phyloP scores from a whole-genome alignment of 306 rosid genomes.

The Mucuna pruriens region DNA sequence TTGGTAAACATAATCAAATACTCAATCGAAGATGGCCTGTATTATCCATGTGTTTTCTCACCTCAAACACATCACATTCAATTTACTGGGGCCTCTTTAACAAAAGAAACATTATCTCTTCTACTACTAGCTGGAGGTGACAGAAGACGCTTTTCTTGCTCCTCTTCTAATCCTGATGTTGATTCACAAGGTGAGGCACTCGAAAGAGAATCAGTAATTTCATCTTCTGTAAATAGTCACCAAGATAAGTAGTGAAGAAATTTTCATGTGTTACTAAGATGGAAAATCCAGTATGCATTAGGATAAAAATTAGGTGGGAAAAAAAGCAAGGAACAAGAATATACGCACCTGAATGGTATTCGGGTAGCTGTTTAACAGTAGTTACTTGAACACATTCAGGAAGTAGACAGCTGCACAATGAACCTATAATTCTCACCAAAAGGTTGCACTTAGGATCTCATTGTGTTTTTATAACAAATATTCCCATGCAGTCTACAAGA shows the following conservation, averaged over 20 bases:
- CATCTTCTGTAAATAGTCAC: conserved; percentile 63
- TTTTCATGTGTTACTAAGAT: conserved; percentile 29
- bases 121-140: conserved; percentile 46
- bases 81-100: conserved; percentile 54
- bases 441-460: neutral
- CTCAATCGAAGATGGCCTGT: neutral
- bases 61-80: neutral
- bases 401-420: conserved; percentile 85
- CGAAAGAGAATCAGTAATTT: conserved; percentile 56
- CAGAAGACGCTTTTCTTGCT: conserved; percentile 66
- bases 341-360: conserved; percentile 76
- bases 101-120: conserved; percentile 55
- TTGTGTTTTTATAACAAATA: neutral
- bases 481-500: neutral
- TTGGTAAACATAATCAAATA: neutral
- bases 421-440: conserved; percentile 62
- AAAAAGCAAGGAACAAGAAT: neutral
- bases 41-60: conserved; percentile 5
- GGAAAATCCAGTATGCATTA: neutral
- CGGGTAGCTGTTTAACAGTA: conserved; percentile 80
- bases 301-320: neutral
- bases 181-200: conserved; percentile 47
- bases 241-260: neutral
- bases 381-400: conserved; percentile 88
- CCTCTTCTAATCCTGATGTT: conserved; percentile 50